A percentile compares a stretch with the other conserved stretches of the same genome.
phyloP scores from a whole-genome alignment of 2,329 filamentous ascomycete species.

The Sporothrix schenckii region DNA sequence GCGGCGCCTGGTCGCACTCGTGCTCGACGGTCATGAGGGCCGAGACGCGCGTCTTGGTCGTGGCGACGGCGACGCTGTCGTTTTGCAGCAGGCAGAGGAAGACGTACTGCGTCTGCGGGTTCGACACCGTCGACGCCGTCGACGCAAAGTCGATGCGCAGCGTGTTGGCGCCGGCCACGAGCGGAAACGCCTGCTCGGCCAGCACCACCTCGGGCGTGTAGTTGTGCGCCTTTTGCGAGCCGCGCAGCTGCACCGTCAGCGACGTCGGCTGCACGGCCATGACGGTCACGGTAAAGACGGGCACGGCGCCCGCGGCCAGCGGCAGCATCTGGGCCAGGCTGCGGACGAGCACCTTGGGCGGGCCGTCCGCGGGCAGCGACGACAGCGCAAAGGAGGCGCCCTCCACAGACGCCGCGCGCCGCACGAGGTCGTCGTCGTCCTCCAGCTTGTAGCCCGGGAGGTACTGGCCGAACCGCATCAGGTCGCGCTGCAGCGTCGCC shows the following conservation, averaged over 20 bases:
- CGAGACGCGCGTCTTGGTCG: conserved; percentile 36
- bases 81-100: conserved; percentile 39
- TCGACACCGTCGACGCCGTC: conserved; percentile 16
- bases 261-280: conserved; percentile 36
- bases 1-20: conserved; percentile 38
- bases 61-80: conserved; percentile 37
- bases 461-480: conserved; percentile 39
- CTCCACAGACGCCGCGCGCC: conserved; percentile 28
- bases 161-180: conserved; percentile 35
- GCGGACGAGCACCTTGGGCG: conserved; percentile 38
- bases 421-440: conserved; percentile 36
- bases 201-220: conserved; percentile 39
- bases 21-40: conserved; percentile 39
- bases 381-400: conserved; percentile 34
- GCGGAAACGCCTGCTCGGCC: conserved; percentile 31
- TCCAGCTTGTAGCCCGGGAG: conserved; percentile 38
- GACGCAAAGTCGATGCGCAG: conserved; percentile 33
- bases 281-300: conserved; percentile 35
- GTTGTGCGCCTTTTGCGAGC: conserved; percentile 39
- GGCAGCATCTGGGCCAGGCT: conserved; percentile 40
- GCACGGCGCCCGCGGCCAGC: conserved; percentile 34
- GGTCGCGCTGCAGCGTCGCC: conserved; percentile 37
- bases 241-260: conserved; percentile 37
- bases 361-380: conserved; percentile 36
- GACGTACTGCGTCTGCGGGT: conserved; percentile 38